These are phyloP conservation scores for Nissolia schottii DNA, from an alignment of 306 rosid species.

Conservation along the genomic window DNA sequence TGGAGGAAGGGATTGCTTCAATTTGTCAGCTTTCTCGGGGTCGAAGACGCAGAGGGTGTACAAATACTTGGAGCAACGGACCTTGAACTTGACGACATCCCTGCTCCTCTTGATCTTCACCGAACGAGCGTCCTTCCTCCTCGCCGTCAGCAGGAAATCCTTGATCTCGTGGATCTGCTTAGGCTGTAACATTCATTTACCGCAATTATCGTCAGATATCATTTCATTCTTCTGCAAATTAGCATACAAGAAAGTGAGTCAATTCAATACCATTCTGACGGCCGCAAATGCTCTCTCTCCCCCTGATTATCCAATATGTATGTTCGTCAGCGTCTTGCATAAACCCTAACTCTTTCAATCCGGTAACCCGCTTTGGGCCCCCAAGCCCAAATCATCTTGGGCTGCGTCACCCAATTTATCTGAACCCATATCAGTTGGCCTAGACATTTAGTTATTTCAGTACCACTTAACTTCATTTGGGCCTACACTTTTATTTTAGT, in stretches of 20 bases:
- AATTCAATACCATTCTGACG: no score
- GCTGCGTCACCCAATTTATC: no score
- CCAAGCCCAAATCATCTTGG: neutral
- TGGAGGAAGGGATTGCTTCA: conserved; percentile 96
- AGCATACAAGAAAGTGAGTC: no score
- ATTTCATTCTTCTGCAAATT: neutral
- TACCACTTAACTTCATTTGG: no score
- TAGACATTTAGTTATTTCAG: no score
- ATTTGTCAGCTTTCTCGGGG: conserved; percentile 69
- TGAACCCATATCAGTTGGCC: no score
- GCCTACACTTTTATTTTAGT: no score
- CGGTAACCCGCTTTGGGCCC: neutral
- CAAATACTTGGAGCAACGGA: conserved; percentile 79
- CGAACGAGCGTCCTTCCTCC: conserved; percentile 78
- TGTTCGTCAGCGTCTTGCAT: neutral
- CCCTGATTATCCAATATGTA: no score
- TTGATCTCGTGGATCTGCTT: conserved; percentile 90
- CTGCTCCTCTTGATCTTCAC: conserved; percentile 76
- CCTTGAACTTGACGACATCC: conserved; percentile 83
- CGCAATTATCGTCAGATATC: neutral
- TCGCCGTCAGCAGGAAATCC: conserved; percentile 83
- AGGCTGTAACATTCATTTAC: conserved; percentile 39
- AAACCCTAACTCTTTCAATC: conserved; percentile 12
- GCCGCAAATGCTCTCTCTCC: no score
- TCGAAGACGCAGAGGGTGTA: conserved; percentile 81